A percentile compares a stretch with the other conserved stretches of the same genome.
Evolutionary conservation across 192 early-diverging fungal genomes (phyloP).

Genomic region (Glomus cerebriforme): DNA sequence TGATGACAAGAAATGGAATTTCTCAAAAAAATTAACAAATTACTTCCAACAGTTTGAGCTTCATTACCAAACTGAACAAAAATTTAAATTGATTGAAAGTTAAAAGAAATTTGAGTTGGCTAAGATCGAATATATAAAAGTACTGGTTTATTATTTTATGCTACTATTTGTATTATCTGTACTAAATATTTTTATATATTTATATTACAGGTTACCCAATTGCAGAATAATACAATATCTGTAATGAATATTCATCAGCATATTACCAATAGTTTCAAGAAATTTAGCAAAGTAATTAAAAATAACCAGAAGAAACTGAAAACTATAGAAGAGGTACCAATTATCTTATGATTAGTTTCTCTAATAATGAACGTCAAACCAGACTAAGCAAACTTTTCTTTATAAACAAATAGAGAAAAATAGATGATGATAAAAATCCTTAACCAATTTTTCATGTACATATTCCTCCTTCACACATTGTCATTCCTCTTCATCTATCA

Average conservation of each 20-base stretch:
- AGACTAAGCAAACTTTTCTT: too few species aligned
- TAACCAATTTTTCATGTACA: too few species aligned
- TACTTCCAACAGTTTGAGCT: constrained; percentile 3
- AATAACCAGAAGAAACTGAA: too few species aligned
- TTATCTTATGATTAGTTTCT: too few species aligned
- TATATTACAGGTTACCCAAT: constrained; percentile 22
- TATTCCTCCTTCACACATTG: too few species aligned
- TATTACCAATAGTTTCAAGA: neutral
- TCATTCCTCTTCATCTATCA: neutral
- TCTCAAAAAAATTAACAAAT: constrained; percentile 8
- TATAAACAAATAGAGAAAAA: too few species aligned
- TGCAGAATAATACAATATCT: constrained; percentile 6
- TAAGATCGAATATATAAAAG: constrained; percentile 3
- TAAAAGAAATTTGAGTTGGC: constrained; percentile 9
- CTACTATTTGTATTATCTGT: neutral
- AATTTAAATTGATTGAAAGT: constrained; percentile 2
- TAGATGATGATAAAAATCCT: too few species aligned
- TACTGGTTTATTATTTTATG: constrained; percentile 6
- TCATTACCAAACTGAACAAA: neutral
- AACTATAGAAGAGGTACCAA: too few species aligned
- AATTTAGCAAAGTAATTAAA: neutral
- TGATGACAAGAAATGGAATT: constrained; percentile 23
- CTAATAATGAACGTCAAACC: too few species aligned
- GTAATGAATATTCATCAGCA: neutral
- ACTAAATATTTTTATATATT: neutral